These are phyloP conservation scores for Colletotrichum sp. DNA, from an alignment of 2,329 filamentous ascomycete species.

Conservation along the genomic window DNA sequence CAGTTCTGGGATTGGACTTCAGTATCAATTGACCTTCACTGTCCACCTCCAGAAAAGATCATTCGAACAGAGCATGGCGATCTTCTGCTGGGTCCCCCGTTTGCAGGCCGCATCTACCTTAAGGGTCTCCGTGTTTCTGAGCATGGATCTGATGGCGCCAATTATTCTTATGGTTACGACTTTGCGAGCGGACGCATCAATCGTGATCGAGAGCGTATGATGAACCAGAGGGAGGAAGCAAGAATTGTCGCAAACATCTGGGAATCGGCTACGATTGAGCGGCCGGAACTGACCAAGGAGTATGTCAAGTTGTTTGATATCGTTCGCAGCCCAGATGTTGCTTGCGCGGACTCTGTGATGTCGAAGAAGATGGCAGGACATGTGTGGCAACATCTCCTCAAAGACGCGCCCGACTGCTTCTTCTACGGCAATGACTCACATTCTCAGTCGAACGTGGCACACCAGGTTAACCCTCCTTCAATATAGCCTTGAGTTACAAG, in stretches of 20 bases:
- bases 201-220: neutral
- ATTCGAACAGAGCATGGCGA: neutral
- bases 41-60: neutral
- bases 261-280: neutral
- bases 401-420: neutral
- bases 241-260: neutral
- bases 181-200: neutral
- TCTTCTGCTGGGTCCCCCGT: neutral
- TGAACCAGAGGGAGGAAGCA: accelerated
- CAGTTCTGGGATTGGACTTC: neutral
- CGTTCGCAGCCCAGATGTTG: neutral
- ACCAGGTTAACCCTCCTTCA: neutral
- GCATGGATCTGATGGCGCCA: accelerated
- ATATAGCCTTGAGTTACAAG: too few relatives aligned
- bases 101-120: neutral
- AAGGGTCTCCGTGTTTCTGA: neutral
- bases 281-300: neutral
- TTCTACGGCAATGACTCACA: neutral
- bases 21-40: neutral
- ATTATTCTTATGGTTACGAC: neutral
- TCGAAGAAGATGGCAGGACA: neutral
- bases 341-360: neutral
- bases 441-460: neutral
- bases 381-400: neutral
- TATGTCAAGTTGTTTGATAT: neutral